Conservation (phyloP, 2,329 filamentous ascomycete genomes). For the Fusarium sp. region DNA sequence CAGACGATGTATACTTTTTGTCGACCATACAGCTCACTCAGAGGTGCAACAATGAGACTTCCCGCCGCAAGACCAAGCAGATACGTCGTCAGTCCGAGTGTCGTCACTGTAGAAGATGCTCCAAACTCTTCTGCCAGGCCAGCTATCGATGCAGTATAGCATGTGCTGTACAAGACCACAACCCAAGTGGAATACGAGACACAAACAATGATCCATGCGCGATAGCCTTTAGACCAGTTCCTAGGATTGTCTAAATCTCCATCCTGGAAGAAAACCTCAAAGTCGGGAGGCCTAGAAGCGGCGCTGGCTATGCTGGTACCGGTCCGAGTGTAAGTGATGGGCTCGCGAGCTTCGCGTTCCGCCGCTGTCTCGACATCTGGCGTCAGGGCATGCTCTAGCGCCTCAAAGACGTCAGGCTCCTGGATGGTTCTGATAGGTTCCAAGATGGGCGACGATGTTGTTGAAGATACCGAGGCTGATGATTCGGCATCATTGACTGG, state of each 20-base stretch:
- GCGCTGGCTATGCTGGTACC: slow-evolving; percentile 59
- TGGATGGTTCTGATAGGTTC: slow-evolving; percentile 46
- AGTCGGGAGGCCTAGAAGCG: slow-evolving; percentile 67
- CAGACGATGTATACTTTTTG: slow-evolving; percentile 77
- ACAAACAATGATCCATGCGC: slow-evolving; percentile 59
- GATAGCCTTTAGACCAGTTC: slow-evolving; percentile 72
- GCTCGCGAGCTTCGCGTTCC: slow-evolving; percentile 59
- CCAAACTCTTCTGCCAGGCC: slow-evolving; percentile 77
- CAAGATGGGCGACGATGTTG: slow-evolving; percentile 39
- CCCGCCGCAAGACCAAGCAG: slow-evolving; percentile 80
- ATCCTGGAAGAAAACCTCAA: slow-evolving; percentile 79
- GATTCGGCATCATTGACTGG: slow-evolving; percentile 30
- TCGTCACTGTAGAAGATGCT: slow-evolving; percentile 70
- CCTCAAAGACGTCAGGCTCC: slow-evolving; percentile 51
- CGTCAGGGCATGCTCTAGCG: slow-evolving; percentile 57
- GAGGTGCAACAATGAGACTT: slow-evolving; percentile 78
- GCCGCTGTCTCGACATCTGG: slow-evolving; percentile 55
- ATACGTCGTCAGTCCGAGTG: slow-evolving; percentile 83
- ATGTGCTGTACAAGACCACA: slow-evolving; percentile 80
- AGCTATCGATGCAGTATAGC: slow-evolving; percentile 79
- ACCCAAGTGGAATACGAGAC: slow-evolving; percentile 63
- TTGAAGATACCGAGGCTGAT: slow-evolving; percentile 33
- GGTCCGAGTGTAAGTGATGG: slow-evolving; percentile 59
- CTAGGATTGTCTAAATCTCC: slow-evolving; percentile 74
- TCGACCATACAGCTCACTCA: slow-evolving; percentile 78